A percentile compares a stretch with the other conserved stretches of the same genome.
Evolutionary conservation across 345 rosid species (phyloP).

Genomic region (Linum usitatissimum): DNA sequence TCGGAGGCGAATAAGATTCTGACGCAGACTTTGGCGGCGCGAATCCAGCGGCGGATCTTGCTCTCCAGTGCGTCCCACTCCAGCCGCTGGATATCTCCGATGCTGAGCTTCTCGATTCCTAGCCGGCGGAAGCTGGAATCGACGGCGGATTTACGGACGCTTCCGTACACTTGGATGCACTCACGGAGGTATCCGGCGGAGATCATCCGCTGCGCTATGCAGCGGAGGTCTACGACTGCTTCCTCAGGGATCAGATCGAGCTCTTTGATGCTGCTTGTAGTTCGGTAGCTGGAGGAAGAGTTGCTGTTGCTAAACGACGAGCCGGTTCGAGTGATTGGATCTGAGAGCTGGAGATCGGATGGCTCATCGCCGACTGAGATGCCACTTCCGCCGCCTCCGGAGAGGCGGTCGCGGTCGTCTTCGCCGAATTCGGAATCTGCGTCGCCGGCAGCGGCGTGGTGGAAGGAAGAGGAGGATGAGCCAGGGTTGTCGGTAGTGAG

Average conservation of each 20-base stretch:
- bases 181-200: constrained; percentile 69
- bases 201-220: constrained; percentile 70
- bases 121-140: constrained; percentile 57
- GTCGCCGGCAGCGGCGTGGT: constrained; percentile 11
- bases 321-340: constrained; percentile 16
- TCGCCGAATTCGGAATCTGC: neutral
- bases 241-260: constrained; percentile 67
- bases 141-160: constrained; percentile 74
- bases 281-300: constrained; percentile 37
- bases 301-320: constrained; percentile 5
- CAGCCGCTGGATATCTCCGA: constrained; percentile 85
- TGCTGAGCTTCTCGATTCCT: constrained; percentile 80
- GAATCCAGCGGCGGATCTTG: constrained; percentile 82
- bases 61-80: constrained; percentile 77
- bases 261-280: constrained; percentile 79
- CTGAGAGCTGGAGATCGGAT: constrained; percentile 1
- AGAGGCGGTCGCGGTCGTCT: neutral
- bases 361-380: constrained; percentile 4
- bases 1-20: constrained; percentile 79
- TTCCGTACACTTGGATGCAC: constrained; percentile 86
- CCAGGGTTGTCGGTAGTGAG: constrained; percentile 7
- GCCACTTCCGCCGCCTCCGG: neutral
- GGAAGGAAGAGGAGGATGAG: constrained; percentile 21
- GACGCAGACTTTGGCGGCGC: constrained; percentile 70
- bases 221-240: constrained; percentile 54